Evolutionary conservation across 164 flowering plant genomes (phyloP), one percentile per base, ranked within the genome.

Genomic region (Magnolia sinica): DNA sequence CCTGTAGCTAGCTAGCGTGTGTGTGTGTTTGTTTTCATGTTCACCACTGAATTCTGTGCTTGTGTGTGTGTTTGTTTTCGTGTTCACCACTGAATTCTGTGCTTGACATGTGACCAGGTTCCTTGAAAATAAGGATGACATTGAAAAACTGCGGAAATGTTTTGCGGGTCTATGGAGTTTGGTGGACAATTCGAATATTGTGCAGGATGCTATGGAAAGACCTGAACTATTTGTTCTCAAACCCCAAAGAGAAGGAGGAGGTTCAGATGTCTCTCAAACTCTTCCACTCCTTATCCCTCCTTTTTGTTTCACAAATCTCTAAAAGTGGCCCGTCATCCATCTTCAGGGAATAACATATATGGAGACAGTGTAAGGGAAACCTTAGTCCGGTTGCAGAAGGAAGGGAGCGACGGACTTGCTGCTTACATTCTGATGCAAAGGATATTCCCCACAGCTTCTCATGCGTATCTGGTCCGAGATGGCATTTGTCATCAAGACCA

Each of bases 221-320:
- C 98, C 99, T n/a, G 90, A 90, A 59, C 64, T 87, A 37, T 95
- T 83, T 83, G 98, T 95, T 27, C 93, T 93, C 89, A 95, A 95
- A 86, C 99, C 99, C 65, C 99, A 95, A 81, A 88, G 99, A 85
- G 98, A 93, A 87, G 99, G 99, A 82, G 98, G 99, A 92, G 98
- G 99, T 95, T 59, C 20, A 19, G 50, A 67, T 80, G 51, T 59
- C 73, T 27, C 58, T 66, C 2, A 49, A 52, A 64, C 74, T 55
- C 67, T 50, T 19, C 31, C 31, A 50, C 27, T 50, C 52, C 37
- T 18, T 22, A 7, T 70, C 63, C 10, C 64, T 16, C n/a, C 69
- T 14, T 61, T 31, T 16, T 72, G 23, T 76, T 45, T 58, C 20
- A 19, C 18, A 55, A 55, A 37, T 37, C 45, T 37, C 45, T 37